Evolutionary conservation across 2,329 filamentous ascomycete species (phyloP).

Genomic region (Cucurbitaria berberidis): DNA sequence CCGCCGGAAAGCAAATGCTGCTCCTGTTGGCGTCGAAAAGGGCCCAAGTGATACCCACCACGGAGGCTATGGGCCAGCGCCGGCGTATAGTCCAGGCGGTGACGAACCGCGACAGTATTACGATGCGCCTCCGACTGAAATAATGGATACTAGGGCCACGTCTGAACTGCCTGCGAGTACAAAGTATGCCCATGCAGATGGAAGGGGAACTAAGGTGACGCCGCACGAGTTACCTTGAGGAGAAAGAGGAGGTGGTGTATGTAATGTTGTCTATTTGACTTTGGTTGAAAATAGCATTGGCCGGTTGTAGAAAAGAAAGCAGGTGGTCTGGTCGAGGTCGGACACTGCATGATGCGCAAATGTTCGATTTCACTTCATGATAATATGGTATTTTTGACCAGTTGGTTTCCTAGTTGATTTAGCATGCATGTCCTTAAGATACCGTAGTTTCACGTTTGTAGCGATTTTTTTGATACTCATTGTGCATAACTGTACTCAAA

Average conservation of each 20-base stretch:
- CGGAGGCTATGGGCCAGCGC: not conserved
- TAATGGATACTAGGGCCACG: slow-evolving; percentile 10
- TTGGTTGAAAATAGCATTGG: not conserved
- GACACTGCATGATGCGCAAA: too few species aligned
- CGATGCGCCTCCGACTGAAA: slow-evolving; percentile 2
- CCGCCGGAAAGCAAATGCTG: slow-evolving; percentile 4
- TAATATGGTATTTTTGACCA: not conserved
- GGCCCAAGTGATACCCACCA: not conserved
- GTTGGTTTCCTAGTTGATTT: not conserved
- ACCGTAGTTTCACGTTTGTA: not conserved
- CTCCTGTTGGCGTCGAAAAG: slow-evolving; percentile 10
- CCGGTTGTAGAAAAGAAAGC: not conserved
- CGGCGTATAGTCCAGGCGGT: not conserved
- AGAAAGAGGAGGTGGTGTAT: not conserved
- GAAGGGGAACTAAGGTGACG: not conserved
- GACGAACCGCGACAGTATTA: slow-evolving; percentile 3
- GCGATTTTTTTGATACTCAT: not conserved
- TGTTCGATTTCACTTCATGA: not conserved
- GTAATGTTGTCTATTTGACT: not conserved
- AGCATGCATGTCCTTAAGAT: not conserved
- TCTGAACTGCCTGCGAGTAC: slow-evolving; percentile 21
- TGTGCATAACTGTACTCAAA: not conserved
- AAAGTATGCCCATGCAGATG: slow-evolving; percentile 23
- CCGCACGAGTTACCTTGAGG: not conserved
- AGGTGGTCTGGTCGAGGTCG: not conserved